phyloP scores from a whole-genome alignment of 192 early-diverging fungal species.

The Podila minutissima region DNA sequence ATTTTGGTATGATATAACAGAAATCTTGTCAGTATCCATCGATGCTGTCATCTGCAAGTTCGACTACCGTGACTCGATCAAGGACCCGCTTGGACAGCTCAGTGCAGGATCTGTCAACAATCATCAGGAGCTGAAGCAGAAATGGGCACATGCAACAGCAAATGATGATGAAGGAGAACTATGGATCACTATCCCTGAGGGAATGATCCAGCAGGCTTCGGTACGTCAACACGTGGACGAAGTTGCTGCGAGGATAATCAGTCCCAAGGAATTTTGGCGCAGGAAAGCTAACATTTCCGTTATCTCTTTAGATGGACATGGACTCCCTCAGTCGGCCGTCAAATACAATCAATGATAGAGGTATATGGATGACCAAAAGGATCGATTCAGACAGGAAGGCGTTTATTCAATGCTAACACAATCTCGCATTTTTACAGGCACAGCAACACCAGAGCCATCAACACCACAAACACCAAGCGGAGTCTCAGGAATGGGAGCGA shows the following conservation, averaged over 20 bases:
- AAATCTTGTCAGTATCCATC: conserved; percentile 45
- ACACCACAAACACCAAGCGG: conserved; percentile 47
- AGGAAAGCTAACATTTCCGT: conserved; percentile 1
- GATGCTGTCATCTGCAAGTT: conserved; percentile 47
- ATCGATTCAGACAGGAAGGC: neutral
- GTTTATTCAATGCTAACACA: neutral
- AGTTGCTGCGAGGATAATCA: neutral
- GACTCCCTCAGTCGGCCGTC: conserved; percentile 22
- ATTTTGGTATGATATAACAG: conserved; percentile 14
- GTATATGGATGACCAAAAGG: neutral
- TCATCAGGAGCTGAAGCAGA: conserved; percentile 57
- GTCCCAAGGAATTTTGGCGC: no score
- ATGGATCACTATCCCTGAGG: conserved; percentile 43
- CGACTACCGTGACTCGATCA: conserved; percentile 55
- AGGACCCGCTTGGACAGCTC: conserved; percentile 41
- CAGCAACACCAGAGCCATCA: conserved; percentile 40
- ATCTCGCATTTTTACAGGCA: conserved; percentile 7
- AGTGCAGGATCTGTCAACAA: conserved; percentile 54
- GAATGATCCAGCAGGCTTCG: conserved; percentile 43
- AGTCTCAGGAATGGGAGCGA: conserved; percentile 7
- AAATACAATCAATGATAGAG: conserved; percentile 22
- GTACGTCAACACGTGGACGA: conserved; percentile 4
- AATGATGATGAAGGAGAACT: conserved; percentile 63
- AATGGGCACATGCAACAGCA: conserved; percentile 56
- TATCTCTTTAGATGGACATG: conserved; percentile 22